phyloP scores from a whole-genome alignment of 225 moss, liverwort and hornwort species.

The Lunularia cruciata region DNA sequence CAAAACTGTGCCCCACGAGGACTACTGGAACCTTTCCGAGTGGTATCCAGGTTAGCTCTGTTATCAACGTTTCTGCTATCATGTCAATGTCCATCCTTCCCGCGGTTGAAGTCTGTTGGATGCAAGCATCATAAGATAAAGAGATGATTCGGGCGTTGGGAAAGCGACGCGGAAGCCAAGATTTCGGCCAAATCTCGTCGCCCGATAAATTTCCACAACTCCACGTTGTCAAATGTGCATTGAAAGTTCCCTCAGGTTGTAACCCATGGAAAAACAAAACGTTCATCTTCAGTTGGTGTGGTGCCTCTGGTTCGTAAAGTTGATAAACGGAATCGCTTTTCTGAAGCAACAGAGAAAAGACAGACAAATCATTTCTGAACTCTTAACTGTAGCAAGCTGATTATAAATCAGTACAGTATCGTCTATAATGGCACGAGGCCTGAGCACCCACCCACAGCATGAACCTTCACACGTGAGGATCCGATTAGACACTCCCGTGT shows the following conservation, averaged over 20 bases:
- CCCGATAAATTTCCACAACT: not conserved
- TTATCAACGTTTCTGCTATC: not conserved
- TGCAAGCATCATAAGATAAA: not conserved
- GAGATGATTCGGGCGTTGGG: not conserved
- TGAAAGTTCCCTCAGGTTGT: not conserved
- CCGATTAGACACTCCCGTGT: too few species aligned
- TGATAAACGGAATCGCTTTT: not conserved
- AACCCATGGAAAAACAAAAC: conserved; percentile 20
- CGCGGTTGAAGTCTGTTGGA: not conserved
- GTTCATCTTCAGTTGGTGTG: not conserved
- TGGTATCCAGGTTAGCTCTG: not conserved
- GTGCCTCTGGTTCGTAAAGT: not conserved
- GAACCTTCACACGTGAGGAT: too few species aligned
- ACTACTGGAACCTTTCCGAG: not conserved
- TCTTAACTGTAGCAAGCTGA: too few species aligned
- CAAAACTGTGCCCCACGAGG: not conserved
- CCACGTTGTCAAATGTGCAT: conserved; percentile 11
- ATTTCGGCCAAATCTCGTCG: not conserved
- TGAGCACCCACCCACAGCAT: too few species aligned
- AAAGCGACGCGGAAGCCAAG: not conserved
- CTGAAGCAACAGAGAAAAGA: too few species aligned
- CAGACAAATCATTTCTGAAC: too few species aligned
- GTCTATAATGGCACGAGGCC: too few species aligned
- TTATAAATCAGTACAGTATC: too few species aligned
- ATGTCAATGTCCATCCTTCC: not conserved